Evolutionary conservation across 2,329 filamentous ascomycete species (phyloP).

Genomic region (Epichloe sp.): DNA sequence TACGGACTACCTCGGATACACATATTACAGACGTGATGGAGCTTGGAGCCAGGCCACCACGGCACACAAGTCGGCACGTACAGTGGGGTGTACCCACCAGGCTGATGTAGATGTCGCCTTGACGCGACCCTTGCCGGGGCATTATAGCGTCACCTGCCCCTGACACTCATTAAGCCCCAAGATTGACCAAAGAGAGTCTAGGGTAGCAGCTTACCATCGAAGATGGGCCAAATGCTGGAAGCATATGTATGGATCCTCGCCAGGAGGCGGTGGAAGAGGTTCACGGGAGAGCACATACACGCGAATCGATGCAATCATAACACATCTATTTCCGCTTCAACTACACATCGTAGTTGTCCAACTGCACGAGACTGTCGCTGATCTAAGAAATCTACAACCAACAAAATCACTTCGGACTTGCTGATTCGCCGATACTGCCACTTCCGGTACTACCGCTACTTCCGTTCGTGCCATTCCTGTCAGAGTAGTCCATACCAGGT

Average conservation of each 20-base stretch:
- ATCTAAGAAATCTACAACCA: neutral
- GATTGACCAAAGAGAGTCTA: neutral
- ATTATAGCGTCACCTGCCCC: neutral
- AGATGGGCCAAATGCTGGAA: too few species aligned
- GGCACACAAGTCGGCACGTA: neutral
- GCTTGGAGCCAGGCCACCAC: too few species aligned
- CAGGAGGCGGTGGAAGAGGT: too few species aligned
- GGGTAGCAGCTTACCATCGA: neutral
- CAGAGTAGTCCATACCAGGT: constrained; percentile 2
- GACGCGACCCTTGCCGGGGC: neutral
- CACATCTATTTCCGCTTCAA: constrained; percentile 3
- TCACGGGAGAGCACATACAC: too few species aligned
- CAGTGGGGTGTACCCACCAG: neutral
- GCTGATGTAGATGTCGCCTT: neutral
- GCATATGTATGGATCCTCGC: too few species aligned
- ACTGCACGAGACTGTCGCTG: neutral
- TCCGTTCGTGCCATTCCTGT: constrained; percentile 16
- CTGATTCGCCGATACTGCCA: constrained; percentile 37
- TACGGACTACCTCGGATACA: too few species aligned
- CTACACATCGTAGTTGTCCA: constrained; percentile 1
- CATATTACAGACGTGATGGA: too few species aligned
- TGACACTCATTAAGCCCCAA: neutral
- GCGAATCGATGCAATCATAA: neutral
- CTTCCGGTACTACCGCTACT: constrained; percentile 35
- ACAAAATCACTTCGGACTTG: constrained; percentile 28